Base-by-base conservation (phyloP, 495 filamentous ascomycete genomes). In the Lentithecium fluviatile region DNA sequence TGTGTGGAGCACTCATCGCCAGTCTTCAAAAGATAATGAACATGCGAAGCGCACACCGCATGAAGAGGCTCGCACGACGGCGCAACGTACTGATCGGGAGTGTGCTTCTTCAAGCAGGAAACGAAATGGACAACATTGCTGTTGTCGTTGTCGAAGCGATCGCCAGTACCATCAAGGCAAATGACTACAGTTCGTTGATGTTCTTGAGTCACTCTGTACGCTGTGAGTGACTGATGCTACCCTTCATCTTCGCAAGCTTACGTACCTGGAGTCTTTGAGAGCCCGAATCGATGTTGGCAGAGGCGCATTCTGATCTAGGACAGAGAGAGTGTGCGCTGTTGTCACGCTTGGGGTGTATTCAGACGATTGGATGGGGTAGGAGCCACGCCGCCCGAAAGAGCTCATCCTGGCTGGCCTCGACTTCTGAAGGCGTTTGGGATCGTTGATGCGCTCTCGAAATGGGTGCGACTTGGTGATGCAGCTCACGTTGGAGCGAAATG, bases 51-150 rank as follows among this genome's bases (percentile, higher is more conserved):
- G n/a, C n/a, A n/a, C n/a, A n/a, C n/a, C n/a, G n/a, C n/a, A n/a
- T n/a, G n/a, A n/a, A n/a, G n/a, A n/a, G n/a, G n/a, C n/a, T n/a
- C n/a, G n/a, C n/a, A n/a, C n/a, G n/a, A n/a, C n/a, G n/a, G n/a
- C 61, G 45, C 4, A 10, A 32, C 29, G 29, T 32, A 32, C 37
- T 67, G 59, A 45, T 72, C 67, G 8, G 53, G 53, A 15, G 53
- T 36, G 34, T 56, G 40, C 60, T 77, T 77, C 60, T 77, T 75
- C 26, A 76, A 66, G 47, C 72, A 73, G 2, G 69, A 69, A 19
- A 75, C 67, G 34, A 77, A 71, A 42, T 77, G 66, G 32, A 77
- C 73, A 2, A 75, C 70, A 60, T 77, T 77, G 63, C 69, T 73
- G 49, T 77, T 77, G 42, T 77, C 74, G 23, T 60, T 66, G 56